phyloP scores from a whole-genome alignment of 31 red algal species.

The Odonthalia washingtoniensis region DNA sequence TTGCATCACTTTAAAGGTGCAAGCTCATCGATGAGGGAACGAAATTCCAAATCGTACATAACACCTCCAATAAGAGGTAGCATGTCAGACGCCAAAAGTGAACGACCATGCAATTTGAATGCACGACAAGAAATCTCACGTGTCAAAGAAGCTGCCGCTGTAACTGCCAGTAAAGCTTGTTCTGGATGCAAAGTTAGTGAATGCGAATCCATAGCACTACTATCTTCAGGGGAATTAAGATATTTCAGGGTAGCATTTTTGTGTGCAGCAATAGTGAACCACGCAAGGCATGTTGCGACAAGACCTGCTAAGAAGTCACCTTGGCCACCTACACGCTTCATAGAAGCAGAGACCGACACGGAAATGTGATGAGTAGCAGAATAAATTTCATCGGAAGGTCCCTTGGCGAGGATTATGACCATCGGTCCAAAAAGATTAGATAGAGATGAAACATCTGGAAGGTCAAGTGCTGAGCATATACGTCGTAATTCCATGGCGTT shows the following conservation, averaged over 20 bases:
- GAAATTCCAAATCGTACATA: background rate
- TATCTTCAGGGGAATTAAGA: background rate
- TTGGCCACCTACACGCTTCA: constrained; percentile 84
- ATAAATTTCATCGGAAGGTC: constrained; percentile 31
- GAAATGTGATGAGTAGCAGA: background rate
- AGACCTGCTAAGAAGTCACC: constrained; percentile 88
- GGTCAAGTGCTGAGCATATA: constrained; percentile 32
- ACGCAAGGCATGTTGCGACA: constrained; percentile 61
- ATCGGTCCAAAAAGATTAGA: constrained; percentile 6
- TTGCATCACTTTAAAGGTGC: background rate
- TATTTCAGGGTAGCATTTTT: no score
- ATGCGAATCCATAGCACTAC: background rate
- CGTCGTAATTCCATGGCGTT: constrained; percentile 75
- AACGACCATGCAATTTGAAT: constrained; percentile 48
- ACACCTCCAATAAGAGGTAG: background rate
- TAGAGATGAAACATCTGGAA: background rate
- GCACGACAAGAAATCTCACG: constrained; percentile 31
- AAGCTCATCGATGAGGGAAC: background rate
- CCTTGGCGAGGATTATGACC: constrained; percentile 78
- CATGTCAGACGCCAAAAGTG: constrained; percentile 59
- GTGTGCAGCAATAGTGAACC: constrained; percentile 13
- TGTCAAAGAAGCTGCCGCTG: constrained; percentile 39
- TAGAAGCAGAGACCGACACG: constrained; percentile 33
- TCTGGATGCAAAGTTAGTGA: background rate
- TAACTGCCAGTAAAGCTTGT: constrained; percentile 32